These are phyloP conservation scores for Phytophthora boehmeriae DNA, from an alignment of 352 stramenopile genomes.

Conservation along the genomic window DNA sequence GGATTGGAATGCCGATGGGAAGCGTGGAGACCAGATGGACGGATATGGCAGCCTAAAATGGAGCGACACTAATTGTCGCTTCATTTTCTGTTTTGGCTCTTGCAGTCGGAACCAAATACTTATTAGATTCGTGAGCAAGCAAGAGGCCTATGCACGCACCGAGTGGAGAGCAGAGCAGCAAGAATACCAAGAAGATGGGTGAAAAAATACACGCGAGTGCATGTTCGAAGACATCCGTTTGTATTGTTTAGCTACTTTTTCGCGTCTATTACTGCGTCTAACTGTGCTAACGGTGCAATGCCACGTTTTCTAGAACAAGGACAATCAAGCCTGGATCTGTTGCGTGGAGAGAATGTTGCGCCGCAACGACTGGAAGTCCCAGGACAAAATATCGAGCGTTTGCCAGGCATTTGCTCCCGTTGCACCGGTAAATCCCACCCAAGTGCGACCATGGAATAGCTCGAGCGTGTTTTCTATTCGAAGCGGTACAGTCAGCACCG, in stretches of 20 bases:
- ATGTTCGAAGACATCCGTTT: conserved; percentile 33
- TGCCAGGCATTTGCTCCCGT: conserved; percentile 88
- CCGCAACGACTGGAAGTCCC: conserved; percentile 74
- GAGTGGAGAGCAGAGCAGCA: conserved; percentile 39
- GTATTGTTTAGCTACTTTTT: conserved; percentile 20
- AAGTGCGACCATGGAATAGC: conserved; percentile 85
- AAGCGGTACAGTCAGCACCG: conserved; percentile 82
- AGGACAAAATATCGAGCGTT: conserved; percentile 88
- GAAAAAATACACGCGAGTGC: conserved; percentile 44
- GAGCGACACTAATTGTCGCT: conserved; percentile 31
- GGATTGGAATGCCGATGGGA: conserved; percentile 34
- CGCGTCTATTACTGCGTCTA: neutral
- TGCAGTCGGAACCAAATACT: conserved; percentile 54
- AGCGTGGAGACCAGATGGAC: conserved; percentile 33
- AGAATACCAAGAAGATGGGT: conserved; percentile 42
- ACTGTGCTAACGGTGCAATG: conserved; percentile 4
- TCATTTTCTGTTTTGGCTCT: conserved; percentile 49
- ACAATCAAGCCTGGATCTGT: conserved; percentile 13
- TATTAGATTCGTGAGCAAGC: conserved; percentile 60
- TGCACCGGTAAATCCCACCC: conserved; percentile 92
- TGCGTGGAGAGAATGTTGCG: conserved; percentile 29
- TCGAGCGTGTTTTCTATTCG: conserved; percentile 83
- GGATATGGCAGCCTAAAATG: conserved; percentile 37
- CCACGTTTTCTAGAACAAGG: neutral
- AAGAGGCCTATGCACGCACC: conserved; percentile 43